Evolutionary conservation across 2,329 filamentous ascomycete genomes (phyloP), one percentile per base, ranked within the genome.

Genomic region (Rhinocladiella mackenziei): DNA sequence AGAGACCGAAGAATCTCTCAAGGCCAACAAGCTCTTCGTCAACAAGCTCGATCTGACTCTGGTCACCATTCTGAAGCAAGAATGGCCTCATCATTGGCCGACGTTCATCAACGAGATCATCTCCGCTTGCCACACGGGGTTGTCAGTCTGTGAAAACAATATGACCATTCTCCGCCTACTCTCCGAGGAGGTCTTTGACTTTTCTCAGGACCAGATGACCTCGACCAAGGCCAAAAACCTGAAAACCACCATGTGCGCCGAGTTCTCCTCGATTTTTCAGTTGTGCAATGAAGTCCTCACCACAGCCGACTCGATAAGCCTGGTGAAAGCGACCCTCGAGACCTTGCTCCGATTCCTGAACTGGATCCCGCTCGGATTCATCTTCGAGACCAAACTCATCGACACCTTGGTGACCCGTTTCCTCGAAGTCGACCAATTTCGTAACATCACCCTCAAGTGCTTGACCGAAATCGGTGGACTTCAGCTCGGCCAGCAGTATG

Each of bases 51-150:
- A 98, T 63, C 79, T 98, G 60, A 91, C 97, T 46, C 84, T 98
- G 54, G 88, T 98, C 58, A 96, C 89, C 45, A 91, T 98, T 53
- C 75, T 98, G 62, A 98, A 98, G 76, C 92, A 98, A 71, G 92
- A 98, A 70, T 98, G 92, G 92, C 92, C 92, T 45, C 91, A 97
- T 71, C 94, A 98, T 75, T 98, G 94, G 92, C 92, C 94, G 8
- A 95, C 89, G 14, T 98, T 98, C 69, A 97, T 98, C 77, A 97
- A 97, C 74, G 92, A 98, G 73, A 98, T 98, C 68, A 89, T 98
- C 59, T 85, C 88, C 15, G 91, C 92, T 43, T 97, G 89, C 70
- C 89, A 94, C 65, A 91, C 87, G 57, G 96, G 86, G 68, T 75
- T 98, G 41, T 92, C 91, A 26, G 94, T 98, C 59, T 98, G 94